Evolutionary conservation across 2,329 filamentous ascomycete species (phyloP), one percentile per base, ranked within the genome.

Genomic region (Shiraia bambusicola): DNA sequence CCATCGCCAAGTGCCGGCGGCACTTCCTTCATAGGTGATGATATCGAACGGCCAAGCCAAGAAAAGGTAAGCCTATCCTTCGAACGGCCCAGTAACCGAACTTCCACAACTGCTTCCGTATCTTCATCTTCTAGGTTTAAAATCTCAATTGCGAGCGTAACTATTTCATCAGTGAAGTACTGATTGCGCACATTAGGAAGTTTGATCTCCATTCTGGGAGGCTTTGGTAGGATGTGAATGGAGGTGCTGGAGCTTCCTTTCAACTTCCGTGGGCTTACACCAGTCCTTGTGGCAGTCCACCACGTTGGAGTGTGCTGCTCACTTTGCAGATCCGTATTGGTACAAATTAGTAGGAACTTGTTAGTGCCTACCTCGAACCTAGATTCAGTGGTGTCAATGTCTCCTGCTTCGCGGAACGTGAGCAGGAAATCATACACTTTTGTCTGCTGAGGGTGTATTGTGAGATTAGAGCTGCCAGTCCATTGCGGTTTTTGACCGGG

Each of bases 141-240:
- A 3, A 96, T 72, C 30, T 85, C 80, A 28, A 97, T 74, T 0
- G 77, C 71, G 15, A 97, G 66, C 6, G 73, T 73, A 19, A 96
- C 80, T 0, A 73, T 67, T 70, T 98, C 93, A 56, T 94, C 86
- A 1, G 87, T 87, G 63, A 95, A 97, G 66, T 92, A 94, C 40
- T 90, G 84, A 10, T 81, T 77, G 42, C 78, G 74, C 6, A 84
- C 69, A 28, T 81, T 77, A 2, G 80, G 73, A 8, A 88, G 71
- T 17, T 73, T 78, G 32, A 98, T 81, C 54, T 88, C 83, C 73
- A 98, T 82, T 69, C 96, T 97, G 0, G 93, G 93, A 19, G 92
- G 93, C 52, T 94, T 87, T 1, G 93, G 92, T 39, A 90, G 76
- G 16, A 98, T 83, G 41, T 81, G 84, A 41, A 95, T 79, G 2